A percentile compares a stretch with the other conserved stretches of the same genome.
Conservation (phyloP, 345 rosid genomes). For the Eutrema yunnanense region DNA sequence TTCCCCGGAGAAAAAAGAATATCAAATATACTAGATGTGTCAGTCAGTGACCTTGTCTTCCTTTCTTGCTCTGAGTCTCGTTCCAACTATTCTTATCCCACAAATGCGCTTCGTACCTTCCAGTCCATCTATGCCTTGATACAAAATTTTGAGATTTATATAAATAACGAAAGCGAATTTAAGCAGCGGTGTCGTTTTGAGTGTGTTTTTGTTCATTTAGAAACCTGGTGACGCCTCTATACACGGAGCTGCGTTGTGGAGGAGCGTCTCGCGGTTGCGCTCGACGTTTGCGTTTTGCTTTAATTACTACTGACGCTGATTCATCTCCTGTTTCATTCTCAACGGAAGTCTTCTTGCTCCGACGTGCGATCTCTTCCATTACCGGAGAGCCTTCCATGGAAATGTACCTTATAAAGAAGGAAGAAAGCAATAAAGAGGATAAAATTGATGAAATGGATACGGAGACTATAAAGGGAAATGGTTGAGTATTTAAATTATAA, state of each 20-base stretch:
- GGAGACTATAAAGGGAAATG: constrained; percentile 22
- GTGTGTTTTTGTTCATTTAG: background rate
- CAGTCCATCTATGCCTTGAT: constrained; percentile 78
- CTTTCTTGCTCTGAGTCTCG: constrained; percentile 76
- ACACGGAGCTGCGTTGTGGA: constrained; percentile 81
- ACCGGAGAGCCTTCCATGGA: constrained; percentile 2
- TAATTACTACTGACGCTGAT: constrained; percentile 27
- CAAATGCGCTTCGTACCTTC: constrained; percentile 79
- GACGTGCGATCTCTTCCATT: constrained; percentile 17
- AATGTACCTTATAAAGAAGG: background rate
- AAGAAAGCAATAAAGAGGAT: background rate
- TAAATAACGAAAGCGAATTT: background rate
- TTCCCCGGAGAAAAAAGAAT: background rate
- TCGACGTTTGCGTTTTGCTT: constrained; percentile 69
- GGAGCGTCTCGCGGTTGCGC: constrained; percentile 82
- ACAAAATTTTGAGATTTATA: background rate
- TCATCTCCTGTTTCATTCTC: constrained; percentile 15
- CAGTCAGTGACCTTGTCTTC: constrained; percentile 56
- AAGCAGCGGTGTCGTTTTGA: background rate
- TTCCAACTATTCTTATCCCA: constrained; percentile 92
- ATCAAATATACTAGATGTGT: background rate
- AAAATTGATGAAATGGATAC: background rate
- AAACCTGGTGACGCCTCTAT: constrained; percentile 87
- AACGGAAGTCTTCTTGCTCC: background rate
- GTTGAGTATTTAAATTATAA: constrained; percentile 22